These are phyloP conservation scores for Warburgia ugandensis DNA, from an alignment of 164 flowering plant genomes.

Conservation along the genomic window DNA sequence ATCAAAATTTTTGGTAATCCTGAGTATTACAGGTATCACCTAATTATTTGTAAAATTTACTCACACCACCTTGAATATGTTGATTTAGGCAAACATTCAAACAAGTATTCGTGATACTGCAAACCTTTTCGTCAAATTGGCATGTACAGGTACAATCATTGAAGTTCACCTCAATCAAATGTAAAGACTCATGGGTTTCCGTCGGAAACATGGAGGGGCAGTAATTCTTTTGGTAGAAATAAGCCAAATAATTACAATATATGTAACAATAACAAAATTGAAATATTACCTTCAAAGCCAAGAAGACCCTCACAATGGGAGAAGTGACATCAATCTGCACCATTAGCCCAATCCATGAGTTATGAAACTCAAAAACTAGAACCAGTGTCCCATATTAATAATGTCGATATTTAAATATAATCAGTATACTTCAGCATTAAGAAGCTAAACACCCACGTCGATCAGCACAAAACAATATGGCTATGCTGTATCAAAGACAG, in stretches of 20 bases:
- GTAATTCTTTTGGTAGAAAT: neutral
- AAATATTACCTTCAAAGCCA: constrained; percentile 67
- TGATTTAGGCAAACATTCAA: too few species aligned
- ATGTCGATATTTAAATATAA: too few species aligned
- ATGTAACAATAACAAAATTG: neutral
- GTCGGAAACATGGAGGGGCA: neutral
- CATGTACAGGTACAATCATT: too few species aligned
- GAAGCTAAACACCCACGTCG: too few species aligned
- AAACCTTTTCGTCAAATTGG: too few species aligned
- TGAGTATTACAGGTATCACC: neutral
- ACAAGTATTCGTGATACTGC: too few species aligned
- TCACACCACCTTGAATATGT: too few species aligned
- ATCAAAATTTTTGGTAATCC: neutral
- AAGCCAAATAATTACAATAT: neutral
- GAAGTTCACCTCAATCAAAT: neutral
- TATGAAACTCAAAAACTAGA: neutral
- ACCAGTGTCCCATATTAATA: neutral
- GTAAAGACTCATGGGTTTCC: neutral
- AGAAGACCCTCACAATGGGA: constrained; percentile 61
- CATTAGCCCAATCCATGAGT: constrained; percentile 4
- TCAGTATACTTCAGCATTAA: too few species aligned
- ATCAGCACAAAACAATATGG: too few species aligned
- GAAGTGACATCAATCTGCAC: constrained; percentile 92
- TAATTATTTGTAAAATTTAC: neutral
- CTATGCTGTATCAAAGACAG: too few species aligned